Percentiles rank a stretch among this genome's conserved stretches.
phyloP scores from a whole-genome alignment of 169 alveolate genomes.

The Eimeria maxima region DNA sequence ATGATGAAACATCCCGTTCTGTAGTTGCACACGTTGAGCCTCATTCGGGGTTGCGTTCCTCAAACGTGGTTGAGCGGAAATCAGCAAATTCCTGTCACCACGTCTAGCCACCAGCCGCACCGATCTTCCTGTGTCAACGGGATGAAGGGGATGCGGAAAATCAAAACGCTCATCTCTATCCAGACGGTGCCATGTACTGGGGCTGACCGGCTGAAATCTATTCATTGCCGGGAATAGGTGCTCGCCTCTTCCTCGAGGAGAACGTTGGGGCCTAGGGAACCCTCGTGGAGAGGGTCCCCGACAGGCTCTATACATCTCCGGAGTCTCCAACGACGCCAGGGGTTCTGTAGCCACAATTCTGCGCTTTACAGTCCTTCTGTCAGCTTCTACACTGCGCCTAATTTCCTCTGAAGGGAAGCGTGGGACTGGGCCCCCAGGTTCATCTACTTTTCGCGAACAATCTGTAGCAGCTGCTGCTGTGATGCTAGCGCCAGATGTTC shows the following conservation, averaged over 20 bases:
- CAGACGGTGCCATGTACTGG: constrained; percentile 16
- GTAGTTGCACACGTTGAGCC: neutral
- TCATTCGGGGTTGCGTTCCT: constrained; percentile 25
- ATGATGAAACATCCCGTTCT: constrained; percentile 30
- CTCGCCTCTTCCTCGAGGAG: constrained; percentile 18
- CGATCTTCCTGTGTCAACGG: constrained; percentile 55
- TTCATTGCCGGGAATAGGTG: neutral
- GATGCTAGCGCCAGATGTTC: neutral
- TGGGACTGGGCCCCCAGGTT: neutral
- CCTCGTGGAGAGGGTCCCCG: constrained; percentile 52
- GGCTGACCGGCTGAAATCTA: constrained; percentile 10
- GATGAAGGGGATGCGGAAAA: constrained; percentile 35
- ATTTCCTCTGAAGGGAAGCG: neutral
- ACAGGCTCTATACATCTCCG: neutral
- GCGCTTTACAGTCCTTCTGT: constrained; percentile 40
- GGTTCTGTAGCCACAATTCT: constrained; percentile 62
- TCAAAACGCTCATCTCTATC: constrained; percentile 52
- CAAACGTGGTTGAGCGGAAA: neutral
- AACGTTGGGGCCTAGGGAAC: constrained; percentile 9
- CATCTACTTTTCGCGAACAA: neutral
- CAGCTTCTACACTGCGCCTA: constrained; percentile 1
- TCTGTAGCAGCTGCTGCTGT: neutral
- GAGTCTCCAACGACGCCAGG: neutral
- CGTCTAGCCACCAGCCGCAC: constrained; percentile 52
- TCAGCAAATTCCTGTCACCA: constrained; percentile 10